Evolutionary conservation across 1,284 basidiomycete genomes (phyloP).

Genomic region (Neotropicomus parvogracilis): DNA sequence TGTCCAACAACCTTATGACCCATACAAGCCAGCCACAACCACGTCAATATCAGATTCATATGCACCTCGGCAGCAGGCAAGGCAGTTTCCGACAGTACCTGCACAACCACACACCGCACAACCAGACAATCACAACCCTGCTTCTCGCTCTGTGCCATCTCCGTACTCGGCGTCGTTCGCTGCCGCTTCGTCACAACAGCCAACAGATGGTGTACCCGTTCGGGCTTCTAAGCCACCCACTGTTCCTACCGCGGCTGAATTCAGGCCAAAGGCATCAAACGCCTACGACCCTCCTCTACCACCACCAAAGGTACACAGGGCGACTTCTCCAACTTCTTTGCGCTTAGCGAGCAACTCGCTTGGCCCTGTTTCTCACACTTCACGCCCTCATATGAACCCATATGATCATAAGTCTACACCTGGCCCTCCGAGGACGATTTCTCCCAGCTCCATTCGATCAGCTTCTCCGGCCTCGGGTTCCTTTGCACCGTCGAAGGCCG

Average conservation of each 20-base stretch:
- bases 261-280: constrained; percentile 63
- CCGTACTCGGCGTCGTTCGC: constrained; percentile 21
- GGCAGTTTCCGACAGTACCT: constrained; percentile 20
- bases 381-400: constrained; percentile 13
- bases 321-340: constrained; percentile 26
- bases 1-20: constrained; percentile 24
- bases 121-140: constrained; percentile 12
- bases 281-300: constrained; percentile 80
- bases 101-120: constrained; percentile 17
- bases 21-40: constrained; percentile 34
- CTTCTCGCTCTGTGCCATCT: constrained; percentile 22
- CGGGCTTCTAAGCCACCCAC: constrained; percentile 35
- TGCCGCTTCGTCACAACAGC: constrained; percentile 13
- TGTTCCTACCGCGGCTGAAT: constrained; percentile 36
- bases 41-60: constrained; percentile 16
- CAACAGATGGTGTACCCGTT: constrained; percentile 15
- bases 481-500: constrained; percentile 21
- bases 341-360: constrained; percentile 21
- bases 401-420: constrained; percentile 20
- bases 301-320: constrained; percentile 41
- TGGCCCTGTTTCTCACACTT: constrained; percentile 10
- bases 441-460: constrained; percentile 35
- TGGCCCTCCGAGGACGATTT: constrained; percentile 31
- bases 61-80: constrained; percentile 13
- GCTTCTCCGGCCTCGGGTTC: constrained; percentile 27